Base-by-base conservation (phyloP, 345 rosid species). In the Syzygium jambos region DNA sequence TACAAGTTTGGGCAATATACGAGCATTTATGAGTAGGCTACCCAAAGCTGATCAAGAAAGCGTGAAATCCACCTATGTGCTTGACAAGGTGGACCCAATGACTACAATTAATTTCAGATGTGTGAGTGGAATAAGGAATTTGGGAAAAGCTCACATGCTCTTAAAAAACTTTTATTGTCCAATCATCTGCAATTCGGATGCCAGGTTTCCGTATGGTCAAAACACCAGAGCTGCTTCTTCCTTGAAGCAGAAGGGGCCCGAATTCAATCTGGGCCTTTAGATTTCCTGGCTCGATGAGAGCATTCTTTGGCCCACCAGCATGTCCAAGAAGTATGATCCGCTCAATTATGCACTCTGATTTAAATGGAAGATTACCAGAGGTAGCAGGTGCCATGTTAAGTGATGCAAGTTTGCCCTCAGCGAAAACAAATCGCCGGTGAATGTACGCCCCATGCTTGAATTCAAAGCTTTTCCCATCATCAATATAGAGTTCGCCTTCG, bases 401-500 rank as follows among this genome's bases (percentile, higher is more conserved):
- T 38, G 99, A 95, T 78, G 95, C 90, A 23, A 98, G 98, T 88
- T 89, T 89, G 63, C 98, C 98, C 11, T 92, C 92, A 13, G 94
- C 91, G 93, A 94, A 96, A 27, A 95, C 89, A 53, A 98, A 95
- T 25, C 91, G 95, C 19, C 99, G 97, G 85, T 98, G 99, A 87
- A 95, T 93, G 89, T 91, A 96, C 11, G 95, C 94, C 80, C 99
- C 99, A 56, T 89, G 89, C 77, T 78, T 85, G 89, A 96, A 98
- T 59, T 94, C 93, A 41, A 95, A 96, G 90, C 97, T 98, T 89
- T 92, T 94, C 30, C 99, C 99, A 82, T 98, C 99, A 85, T 96
- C 99, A 11, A 95, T 87, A 89, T 98, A 98, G n/a, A 98, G 96
- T 84, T 98, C 98, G 9, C 99, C 99, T 91, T 93, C 95, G 7